A percentile compares a stretch with the other conserved stretches of the same genome.
Conservation (phyloP, 345 rosid species). For the Raphanus sativus region DNA sequence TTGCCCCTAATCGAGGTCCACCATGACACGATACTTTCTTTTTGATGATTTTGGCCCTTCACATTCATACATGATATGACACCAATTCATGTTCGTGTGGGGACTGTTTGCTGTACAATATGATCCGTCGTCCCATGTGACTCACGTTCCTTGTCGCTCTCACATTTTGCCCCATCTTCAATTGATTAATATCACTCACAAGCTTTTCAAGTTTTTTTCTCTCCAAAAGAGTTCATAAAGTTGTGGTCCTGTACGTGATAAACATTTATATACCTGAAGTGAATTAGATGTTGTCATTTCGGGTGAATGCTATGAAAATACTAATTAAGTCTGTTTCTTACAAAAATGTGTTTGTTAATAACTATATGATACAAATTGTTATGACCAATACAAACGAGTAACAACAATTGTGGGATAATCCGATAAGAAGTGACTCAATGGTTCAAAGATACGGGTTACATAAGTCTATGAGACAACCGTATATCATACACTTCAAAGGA, state of each 20-base stretch:
- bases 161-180: slow-evolving; percentile 36
- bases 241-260: slow-evolving; percentile 26
- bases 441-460: background rate
- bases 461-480: background rate
- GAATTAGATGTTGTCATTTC: slow-evolving; percentile 4
- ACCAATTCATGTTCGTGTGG: slow-evolving; percentile 40
- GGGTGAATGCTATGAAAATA: slow-evolving; percentile 1
- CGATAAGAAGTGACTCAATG: background rate
- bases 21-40: slow-evolving; percentile 18
- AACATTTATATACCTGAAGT: slow-evolving; percentile 11
- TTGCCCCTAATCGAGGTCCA: slow-evolving; percentile 26
- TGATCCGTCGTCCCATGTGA: slow-evolving; percentile 38
- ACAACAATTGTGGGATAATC: background rate
- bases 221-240: slow-evolving; percentile 9
- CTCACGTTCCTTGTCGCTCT: slow-evolving; percentile 45
- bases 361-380: background rate
- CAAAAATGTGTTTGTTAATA: slow-evolving; percentile 3
- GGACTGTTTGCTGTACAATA: slow-evolving; percentile 39
- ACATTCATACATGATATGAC: slow-evolving; percentile 32
- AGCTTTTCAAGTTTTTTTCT: slow-evolving; percentile 17
- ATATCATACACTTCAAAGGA: background rate
- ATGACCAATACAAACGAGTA: background rate
- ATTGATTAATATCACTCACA: slow-evolving; percentile 27
- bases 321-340: background rate
- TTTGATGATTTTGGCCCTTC: slow-evolving; percentile 33